phyloP scores from a whole-genome alignment of 345 rosid species.

The Rubroshorea leprosula region DNA sequence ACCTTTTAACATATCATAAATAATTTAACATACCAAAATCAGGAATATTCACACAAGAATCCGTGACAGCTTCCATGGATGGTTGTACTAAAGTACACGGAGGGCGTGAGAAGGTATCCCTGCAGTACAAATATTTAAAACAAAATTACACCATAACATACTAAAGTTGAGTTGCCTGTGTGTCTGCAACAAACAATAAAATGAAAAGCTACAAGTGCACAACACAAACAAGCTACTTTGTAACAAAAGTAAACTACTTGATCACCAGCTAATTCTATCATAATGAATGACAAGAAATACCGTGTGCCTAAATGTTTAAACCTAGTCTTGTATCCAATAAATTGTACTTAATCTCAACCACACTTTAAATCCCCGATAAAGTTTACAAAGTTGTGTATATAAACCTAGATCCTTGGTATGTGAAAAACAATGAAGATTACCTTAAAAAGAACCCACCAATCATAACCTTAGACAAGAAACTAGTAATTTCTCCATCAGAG shows the following conservation, averaged over 20 bases:
- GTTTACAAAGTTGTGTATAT: too few relatives aligned
- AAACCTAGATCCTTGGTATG: not conserved
- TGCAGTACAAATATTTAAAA: conserved; percentile 44
- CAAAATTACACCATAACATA: not conserved
- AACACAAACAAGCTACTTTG: not conserved
- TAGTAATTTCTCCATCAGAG: conserved; percentile 76
- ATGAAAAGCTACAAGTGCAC: not conserved
- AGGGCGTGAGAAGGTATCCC: conserved; percentile 86
- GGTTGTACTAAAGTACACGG: conserved; percentile 91
- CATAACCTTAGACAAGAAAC: conserved; percentile 65
- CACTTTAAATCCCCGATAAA: not conserved
- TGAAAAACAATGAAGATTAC: conserved; percentile 43
- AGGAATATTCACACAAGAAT: too few relatives aligned
- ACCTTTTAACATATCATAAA: too few relatives aligned
- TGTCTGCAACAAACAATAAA: not conserved
- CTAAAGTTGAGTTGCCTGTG: conserved; percentile 1
- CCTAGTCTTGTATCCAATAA: conserved; percentile 7
- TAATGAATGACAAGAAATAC: conserved; percentile 5
- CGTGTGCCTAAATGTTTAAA: conserved; percentile 7
- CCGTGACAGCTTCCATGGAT: too few relatives aligned
- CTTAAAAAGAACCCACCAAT: conserved; percentile 85
- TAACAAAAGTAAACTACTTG: not conserved
- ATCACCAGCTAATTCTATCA: not conserved
- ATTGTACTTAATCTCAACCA: conserved; percentile 4
- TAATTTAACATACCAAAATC: too few relatives aligned